Evolutionary conservation across 495 filamentous ascomycete species (phyloP), one percentile per base, ranked within the genome.

Genomic region (Penicillium egyptiacum): DNA sequence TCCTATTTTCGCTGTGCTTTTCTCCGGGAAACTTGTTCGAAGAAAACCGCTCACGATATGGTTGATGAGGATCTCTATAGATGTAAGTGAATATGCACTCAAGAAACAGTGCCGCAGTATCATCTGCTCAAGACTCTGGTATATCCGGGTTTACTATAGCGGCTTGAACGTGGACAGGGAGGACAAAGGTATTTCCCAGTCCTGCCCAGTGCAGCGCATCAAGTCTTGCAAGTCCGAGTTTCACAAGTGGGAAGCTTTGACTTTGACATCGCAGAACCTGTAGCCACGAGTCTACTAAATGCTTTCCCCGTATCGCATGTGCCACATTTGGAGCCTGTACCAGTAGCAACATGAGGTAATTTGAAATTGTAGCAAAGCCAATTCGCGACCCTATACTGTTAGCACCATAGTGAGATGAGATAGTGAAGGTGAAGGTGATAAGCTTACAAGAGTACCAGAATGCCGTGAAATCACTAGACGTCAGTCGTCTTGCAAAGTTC

Each of bases 361-460:
- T 75, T 7, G 70, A 72, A 14, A 73, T 66, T 0, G 70, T 72
- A 8, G 72, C 72, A 43, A 75, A 75, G 9, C 69, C 64, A 33
- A 73, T 70, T 0, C 72, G 70, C 9, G 63, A 70, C 70, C 72
- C 72, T 75, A n/a, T 10, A 19, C 19, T 9, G 23, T 61, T 33
- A 59, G 46, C 16, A n/a, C 4, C 14, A 7, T 2, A 39, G 19
- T 23, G 1, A 22, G 2, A 41, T 25, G 6, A 20, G 5, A 20
- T 3, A 17, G n/a, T 17, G 11, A 14, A 16, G 45, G 10, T 9
- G 5, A 8, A 37, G 33, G 14, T 12, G 30, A 23, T 10, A 14
- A 35, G 58, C 71, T 40, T 63, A 73, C 72, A 75, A 3, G 72
- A 71, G 43, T 75, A 73, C 72, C 72, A 75, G 26, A 75, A 73